Percentiles rank a stretch among this genome's conserved stretches.
Evolutionary conservation across 176 grass and related monocot genomes (phyloP).

Genomic region (Oryza nivara): DNA sequence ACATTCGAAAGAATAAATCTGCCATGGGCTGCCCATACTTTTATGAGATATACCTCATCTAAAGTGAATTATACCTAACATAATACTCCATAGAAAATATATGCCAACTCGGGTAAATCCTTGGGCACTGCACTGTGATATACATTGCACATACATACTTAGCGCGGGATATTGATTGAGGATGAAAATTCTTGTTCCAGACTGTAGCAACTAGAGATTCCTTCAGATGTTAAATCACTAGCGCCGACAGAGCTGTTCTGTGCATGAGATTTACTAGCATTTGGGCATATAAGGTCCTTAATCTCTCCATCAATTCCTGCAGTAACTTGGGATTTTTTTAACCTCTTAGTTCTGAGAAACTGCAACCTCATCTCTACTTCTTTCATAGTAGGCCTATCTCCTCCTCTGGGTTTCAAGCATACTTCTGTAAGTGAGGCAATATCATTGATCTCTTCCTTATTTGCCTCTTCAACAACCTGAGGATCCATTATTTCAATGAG

Average conservation of each 20-base stretch:
- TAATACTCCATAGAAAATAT: background rate
- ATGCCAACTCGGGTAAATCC: background rate
- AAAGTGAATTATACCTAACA: too few species aligned
- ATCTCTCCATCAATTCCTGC: too few species aligned
- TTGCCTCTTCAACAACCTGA: slow-evolving; percentile 37
- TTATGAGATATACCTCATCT: too few species aligned
- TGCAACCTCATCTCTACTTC: slow-evolving; percentile 59
- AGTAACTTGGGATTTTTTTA: background rate
- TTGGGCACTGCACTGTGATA: too few species aligned
- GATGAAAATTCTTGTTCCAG: too few species aligned
- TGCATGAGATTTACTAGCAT: background rate
- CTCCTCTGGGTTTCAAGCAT: slow-evolving; percentile 44
- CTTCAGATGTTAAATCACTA: too few species aligned
- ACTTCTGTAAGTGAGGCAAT: slow-evolving; percentile 6
- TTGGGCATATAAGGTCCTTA: background rate
- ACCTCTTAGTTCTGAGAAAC: slow-evolving; percentile 34
- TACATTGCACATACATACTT: too few species aligned
- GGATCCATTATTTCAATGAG: slow-evolving; percentile 34
- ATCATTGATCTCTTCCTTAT: slow-evolving; percentile 34
- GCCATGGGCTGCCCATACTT: too few species aligned
- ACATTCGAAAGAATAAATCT: too few species aligned
- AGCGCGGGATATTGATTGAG: too few species aligned
- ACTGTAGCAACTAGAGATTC: too few species aligned
- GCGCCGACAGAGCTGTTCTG: too few species aligned
- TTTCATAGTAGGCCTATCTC: slow-evolving; percentile 49